Evolutionary conservation across 108 stramenopile genomes (phyloP), one percentile per base, ranked within the genome.

Genomic region (Schizochytrium sp.): DNA sequence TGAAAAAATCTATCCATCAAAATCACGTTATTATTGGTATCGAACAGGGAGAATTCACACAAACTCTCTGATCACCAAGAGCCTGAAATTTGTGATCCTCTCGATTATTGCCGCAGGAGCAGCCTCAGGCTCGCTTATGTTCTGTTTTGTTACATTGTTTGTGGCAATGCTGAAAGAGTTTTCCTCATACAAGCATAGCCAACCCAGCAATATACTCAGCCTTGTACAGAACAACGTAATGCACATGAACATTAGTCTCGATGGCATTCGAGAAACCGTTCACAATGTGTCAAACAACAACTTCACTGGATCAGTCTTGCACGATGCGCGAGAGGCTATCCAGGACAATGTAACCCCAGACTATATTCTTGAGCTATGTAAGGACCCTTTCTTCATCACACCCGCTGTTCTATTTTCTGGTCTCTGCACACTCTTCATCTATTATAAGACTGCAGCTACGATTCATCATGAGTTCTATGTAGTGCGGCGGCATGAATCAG

Each of bases 21-120:
- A 7, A 38, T 55, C 50, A 47, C 49, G 55, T n/a, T 83, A 47
- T 40, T 83, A 38, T 55, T 83, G 76, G 76, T 83, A 83, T 50
- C 76, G 76, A n/a, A 13, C 28, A 38, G 76, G 76, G 28, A 83
- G 55, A 53, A 53, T 83, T 8, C 38, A 83, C 15, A 83, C 76
- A 10, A 10, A 13, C 15, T 10, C 17, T n/a, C 50, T 83, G 8
- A n/a, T n/a, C 45, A 5, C 0, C 5, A 83, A 83, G 47, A 55
- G 55, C 76, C 8, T 83, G 47, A 10, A 28, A 0, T 83, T 83
- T 28, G 53, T 83, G 15, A 3, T 50, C 50, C 76, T 83, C 50
- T 55, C 50, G 15, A 5, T 50, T 42, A 13, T 83, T 5, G 76
- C 53, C 15, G 76, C 76, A 47, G 47, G 38, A 38, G 76, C 76